Percentiles rank a stretch among this genome's conserved stretches.
Conservation (phyloP, 2,329 filamentous ascomycete species). For the Biscogniauxia marginata region DNA sequence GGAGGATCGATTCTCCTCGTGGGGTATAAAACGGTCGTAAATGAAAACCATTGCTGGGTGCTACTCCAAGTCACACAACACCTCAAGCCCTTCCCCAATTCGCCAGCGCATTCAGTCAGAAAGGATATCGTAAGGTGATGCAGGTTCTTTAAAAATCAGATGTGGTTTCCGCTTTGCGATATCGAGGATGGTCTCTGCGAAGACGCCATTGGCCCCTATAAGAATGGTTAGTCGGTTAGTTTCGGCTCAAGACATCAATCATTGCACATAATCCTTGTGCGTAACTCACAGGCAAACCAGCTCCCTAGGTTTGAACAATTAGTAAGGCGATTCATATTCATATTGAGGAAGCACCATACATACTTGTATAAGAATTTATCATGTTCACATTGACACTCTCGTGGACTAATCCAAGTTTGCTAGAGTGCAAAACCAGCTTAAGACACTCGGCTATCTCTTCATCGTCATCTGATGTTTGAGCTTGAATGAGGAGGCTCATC, state of each 20-base stretch:
- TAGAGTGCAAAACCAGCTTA: slow-evolving; percentile 70
- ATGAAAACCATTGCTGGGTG: neutral
- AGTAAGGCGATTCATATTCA: slow-evolving; percentile 7
- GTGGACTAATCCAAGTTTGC: slow-evolving; percentile 78
- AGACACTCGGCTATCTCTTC: slow-evolving; percentile 76
- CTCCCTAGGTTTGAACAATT: slow-evolving; percentile 49
- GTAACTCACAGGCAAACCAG: slow-evolving; percentile 77
- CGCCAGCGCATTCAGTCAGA: neutral
- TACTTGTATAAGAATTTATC: slow-evolving; percentile 67
- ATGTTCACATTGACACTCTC: slow-evolving; percentile 85
- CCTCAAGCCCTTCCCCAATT: neutral
- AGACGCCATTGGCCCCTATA: slow-evolving; percentile 87
- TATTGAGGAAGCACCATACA: slow-evolving; percentile 28
- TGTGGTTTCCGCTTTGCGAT: slow-evolving; percentile 86
- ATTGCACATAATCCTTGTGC: neutral
- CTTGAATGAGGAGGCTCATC: slow-evolving; percentile 90
- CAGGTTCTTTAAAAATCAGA: slow-evolving; percentile 71
- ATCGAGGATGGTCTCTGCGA: slow-evolving; percentile 88
- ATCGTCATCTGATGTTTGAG: slow-evolving; percentile 82
- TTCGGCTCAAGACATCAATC: slow-evolving; percentile 3
- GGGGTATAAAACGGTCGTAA: neutral
- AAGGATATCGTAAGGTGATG: slow-evolving; percentile 55
- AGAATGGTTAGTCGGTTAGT: slow-evolving; percentile 13
- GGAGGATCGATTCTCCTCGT: neutral
- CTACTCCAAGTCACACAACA: neutral